These are phyloP conservation scores for Pseudoscleropodium purum DNA, from an alignment of 225 moss, liverwort and hornwort genomes.

Conservation along the genomic window DNA sequence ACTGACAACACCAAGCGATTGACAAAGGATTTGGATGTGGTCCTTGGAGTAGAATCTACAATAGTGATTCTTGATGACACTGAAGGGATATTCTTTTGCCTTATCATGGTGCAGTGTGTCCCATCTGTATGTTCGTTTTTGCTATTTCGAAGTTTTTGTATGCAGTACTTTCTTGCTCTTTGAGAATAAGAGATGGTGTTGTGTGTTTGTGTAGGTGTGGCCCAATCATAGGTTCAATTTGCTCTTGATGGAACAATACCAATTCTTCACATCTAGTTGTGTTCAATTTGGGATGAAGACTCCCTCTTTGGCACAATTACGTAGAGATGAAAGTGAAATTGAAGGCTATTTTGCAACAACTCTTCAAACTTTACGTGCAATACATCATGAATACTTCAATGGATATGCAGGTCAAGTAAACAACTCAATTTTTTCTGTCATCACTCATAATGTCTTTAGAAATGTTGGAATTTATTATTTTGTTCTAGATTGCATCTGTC, in stretches of 20 bases:
- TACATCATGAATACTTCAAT: slow-evolving; percentile 65
- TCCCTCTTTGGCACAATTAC: slow-evolving; percentile 62
- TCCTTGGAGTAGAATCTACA: slow-evolving; percentile 88
- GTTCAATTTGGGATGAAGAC: slow-evolving; percentile 68
- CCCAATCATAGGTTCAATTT: slow-evolving; percentile 88
- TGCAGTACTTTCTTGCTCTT: neutral
- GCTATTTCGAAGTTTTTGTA: neutral
- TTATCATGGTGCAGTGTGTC: neutral
- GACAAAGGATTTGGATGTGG: slow-evolving; percentile 88
- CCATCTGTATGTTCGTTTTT: neutral
- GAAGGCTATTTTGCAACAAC: slow-evolving; percentile 74
- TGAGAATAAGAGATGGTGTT: neutral
- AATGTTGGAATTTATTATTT: neutral
- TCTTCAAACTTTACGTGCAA: slow-evolving; percentile 47
- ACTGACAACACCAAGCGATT: slow-evolving; percentile 80
- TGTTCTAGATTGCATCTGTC: neutral
- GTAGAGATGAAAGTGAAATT: slow-evolving; percentile 75
- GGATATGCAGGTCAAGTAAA: slow-evolving; percentile 36
- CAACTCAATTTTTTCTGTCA: neutral
- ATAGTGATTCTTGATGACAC: slow-evolving; percentile 99
- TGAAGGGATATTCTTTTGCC: slow-evolving; percentile 55
- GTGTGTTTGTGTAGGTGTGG: slow-evolving; percentile 70
- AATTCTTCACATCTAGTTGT: slow-evolving; percentile 89
- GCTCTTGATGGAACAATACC: slow-evolving; percentile 93
- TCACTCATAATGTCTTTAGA: neutral